Percentiles rank a stretch among this genome's conserved stretches.
Conservation (phyloP, 2,329 filamentous ascomycete species). For the Penicillium griseofulvum region DNA sequence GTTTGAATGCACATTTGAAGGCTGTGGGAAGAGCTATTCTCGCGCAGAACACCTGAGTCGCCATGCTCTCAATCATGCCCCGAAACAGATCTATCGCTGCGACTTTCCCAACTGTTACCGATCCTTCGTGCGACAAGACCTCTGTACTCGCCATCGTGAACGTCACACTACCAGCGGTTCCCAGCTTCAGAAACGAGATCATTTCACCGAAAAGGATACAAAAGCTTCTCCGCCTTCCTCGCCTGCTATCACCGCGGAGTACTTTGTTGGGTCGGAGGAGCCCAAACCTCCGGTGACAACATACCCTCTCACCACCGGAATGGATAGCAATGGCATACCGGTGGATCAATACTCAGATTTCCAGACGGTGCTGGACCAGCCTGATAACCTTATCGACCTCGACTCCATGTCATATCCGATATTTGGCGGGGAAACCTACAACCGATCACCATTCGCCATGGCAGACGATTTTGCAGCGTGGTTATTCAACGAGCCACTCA, state of each 20-base stretch:
- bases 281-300: slow-evolving; percentile 17
- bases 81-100: slow-evolving; percentile 92
- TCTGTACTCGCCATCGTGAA: slow-evolving; percentile 81
- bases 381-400: slow-evolving; percentile 24
- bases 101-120: slow-evolving; percentile 88
- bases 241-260: slow-evolving; percentile 23
- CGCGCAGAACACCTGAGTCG: slow-evolving; percentile 94
- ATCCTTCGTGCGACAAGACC: slow-evolving; percentile 87
- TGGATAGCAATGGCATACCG: slow-evolving; percentile 16
- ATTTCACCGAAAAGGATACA: slow-evolving; percentile 31
- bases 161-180: slow-evolving; percentile 66
- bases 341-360: slow-evolving; percentile 22
- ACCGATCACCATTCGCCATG: slow-evolving; percentile 83
- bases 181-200: slow-evolving; percentile 51
- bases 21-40: slow-evolving; percentile 94
- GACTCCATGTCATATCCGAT: slow-evolving; percentile 64
- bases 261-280: slow-evolving; percentile 15
- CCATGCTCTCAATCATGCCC: slow-evolving; percentile 73
- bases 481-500: slow-evolving; percentile 70
- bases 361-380: slow-evolving; percentile 12
- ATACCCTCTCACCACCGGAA: slow-evolving; percentile 21
- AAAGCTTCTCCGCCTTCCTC: slow-evolving; percentile 22
- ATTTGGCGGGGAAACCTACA: slow-evolving; percentile 79
- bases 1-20: slow-evolving; percentile 79
- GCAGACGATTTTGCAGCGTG: slow-evolving; percentile 85